Evolutionary conservation across 2,329 filamentous ascomycete genomes (phyloP).

Genomic region (Apiospora arundinis): DNA sequence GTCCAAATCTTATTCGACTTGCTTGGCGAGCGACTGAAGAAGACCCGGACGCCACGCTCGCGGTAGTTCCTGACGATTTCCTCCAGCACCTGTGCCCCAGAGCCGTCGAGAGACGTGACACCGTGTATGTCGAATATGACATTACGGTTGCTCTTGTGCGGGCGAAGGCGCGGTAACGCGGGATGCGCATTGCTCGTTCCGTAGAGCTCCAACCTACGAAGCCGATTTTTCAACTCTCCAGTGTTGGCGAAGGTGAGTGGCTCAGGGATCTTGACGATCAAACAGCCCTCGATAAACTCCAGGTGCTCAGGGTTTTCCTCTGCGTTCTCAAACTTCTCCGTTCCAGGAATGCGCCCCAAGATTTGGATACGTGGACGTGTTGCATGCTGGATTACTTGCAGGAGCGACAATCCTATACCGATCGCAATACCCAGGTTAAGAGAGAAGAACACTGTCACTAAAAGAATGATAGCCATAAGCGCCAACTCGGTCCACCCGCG

Average conservation of each 20-base stretch:
- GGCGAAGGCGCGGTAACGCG: slow-evolving; percentile 79
- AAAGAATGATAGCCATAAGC: slow-evolving; percentile 89
- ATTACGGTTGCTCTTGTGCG: slow-evolving; percentile 84
- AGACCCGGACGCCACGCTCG: slow-evolving; percentile 77
- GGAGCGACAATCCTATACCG: slow-evolving; percentile 86
- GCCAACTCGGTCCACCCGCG: slow-evolving; percentile 84
- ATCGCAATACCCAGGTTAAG: slow-evolving; percentile 92
- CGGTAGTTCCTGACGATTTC: slow-evolving; percentile 87
- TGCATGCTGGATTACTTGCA: slow-evolving; percentile 88
- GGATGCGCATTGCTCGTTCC: slow-evolving; percentile 87
- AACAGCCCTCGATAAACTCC: slow-evolving; percentile 88
- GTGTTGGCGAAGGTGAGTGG: slow-evolving; percentile 97
- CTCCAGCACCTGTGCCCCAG: slow-evolving; percentile 86
- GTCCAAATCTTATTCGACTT: slow-evolving; percentile 66
- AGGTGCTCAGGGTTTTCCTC: slow-evolving; percentile 74
- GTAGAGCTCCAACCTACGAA: slow-evolving; percentile 86
- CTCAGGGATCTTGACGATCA: slow-evolving; percentile 98
- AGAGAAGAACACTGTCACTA: slow-evolving; percentile 93
- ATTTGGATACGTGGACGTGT: slow-evolving; percentile 96
- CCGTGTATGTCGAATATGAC: slow-evolving; percentile 97
- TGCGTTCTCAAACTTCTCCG: slow-evolving; percentile 84
- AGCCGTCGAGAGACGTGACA: slow-evolving; percentile 93
- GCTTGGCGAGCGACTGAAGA: slow-evolving; percentile 68
- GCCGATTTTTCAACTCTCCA: slow-evolving; percentile 83
- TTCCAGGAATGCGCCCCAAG: slow-evolving; percentile 85